A percentile compares a stretch with the other conserved stretches of the same genome.
Conservation (phyloP, 805 yeast genomes). For the Myxozyma sirexii region DNA sequence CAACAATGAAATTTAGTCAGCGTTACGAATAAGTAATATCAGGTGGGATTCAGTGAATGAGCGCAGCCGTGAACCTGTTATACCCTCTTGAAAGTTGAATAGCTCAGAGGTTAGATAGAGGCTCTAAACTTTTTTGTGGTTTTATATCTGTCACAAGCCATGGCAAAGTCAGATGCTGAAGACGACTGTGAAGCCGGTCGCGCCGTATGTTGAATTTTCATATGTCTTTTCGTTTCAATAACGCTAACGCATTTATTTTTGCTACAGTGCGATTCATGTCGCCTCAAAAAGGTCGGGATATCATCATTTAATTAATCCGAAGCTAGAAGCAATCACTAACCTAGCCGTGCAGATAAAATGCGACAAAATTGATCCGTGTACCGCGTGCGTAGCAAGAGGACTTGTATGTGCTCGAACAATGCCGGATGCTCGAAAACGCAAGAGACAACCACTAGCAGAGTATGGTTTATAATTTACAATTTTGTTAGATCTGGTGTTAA, state of each 20-base stretch:
- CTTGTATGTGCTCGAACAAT: slow-evolving; percentile 13
- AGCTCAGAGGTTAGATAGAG: not conserved
- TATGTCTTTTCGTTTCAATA: not conserved
- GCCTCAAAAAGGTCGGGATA: slow-evolving; percentile 17
- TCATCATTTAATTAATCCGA: too few species aligned
- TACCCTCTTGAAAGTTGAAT: not conserved
- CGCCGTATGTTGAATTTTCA: not conserved
- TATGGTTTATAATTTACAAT: not conserved
- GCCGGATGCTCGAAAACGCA: slow-evolving; percentile 25
- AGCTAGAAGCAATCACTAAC: not conserved
- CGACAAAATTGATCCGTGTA: slow-evolving; percentile 18
- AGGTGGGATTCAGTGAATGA: too few species aligned
- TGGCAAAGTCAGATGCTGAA: not conserved
- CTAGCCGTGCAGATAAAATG: slow-evolving; percentile 17
- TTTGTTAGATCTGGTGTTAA: too few species aligned
- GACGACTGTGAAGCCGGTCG: slow-evolving; percentile 1
- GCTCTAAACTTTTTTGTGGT: too few species aligned
- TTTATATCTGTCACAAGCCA: too few species aligned
- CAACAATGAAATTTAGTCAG: too few species aligned
- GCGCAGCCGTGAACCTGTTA: too few species aligned
- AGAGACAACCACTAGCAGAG: not conserved
- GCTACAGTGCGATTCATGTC: slow-evolving; percentile 24
- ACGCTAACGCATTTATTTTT: not conserved
- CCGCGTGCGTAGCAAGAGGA: slow-evolving; percentile 2
- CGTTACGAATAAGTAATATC: too few species aligned